phyloP scores from a whole-genome alignment of 2,329 filamentous ascomycete species.

The Pezicula radicicola region DNA sequence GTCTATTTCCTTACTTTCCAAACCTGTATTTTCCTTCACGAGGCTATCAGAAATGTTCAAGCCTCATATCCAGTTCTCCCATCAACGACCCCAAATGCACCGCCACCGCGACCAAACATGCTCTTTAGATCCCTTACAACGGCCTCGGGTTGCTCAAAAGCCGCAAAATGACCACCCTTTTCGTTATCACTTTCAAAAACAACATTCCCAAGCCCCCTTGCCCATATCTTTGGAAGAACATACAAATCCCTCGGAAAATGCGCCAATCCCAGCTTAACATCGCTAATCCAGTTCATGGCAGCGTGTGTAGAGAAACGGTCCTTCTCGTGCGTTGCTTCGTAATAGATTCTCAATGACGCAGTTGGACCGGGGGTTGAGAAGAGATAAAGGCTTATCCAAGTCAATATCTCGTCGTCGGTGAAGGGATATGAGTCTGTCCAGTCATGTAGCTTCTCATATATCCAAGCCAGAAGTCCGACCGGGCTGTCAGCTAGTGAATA shows the following conservation, averaged over 20 bases:
- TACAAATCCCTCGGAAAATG: conserved; percentile 57
- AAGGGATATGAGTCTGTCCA: conserved; percentile 73
- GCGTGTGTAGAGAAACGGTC: conserved; percentile 1
- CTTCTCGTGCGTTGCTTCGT: conserved; percentile 52
- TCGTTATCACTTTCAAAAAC: conserved; percentile 46
- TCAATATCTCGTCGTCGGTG: conserved; percentile 74
- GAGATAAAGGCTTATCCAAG: conserved; percentile 72
- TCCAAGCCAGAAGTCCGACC: conserved; percentile 70
- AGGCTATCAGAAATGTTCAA: too few relatives aligned
- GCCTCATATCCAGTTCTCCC: conserved; percentile 1
- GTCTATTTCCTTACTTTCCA: too few relatives aligned
- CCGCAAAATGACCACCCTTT: conserved; percentile 49
- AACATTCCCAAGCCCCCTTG: conserved; percentile 51
- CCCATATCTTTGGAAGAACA: conserved; percentile 52
- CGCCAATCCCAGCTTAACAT: conserved; percentile 49
- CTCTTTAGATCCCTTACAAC: conserved; percentile 48
- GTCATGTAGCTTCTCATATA: conserved; percentile 76
- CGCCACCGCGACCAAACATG: conserved; percentile 52
- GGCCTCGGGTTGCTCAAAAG: conserved; percentile 52
- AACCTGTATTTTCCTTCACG: too few relatives aligned
- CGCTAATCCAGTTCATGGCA: conserved; percentile 5
- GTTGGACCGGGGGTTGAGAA: conserved; percentile 69
- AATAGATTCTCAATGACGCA: conserved; percentile 68
- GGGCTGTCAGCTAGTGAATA: conserved; percentile 69
- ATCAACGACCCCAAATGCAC: conserved; percentile 31